Evolutionary conservation across 495 filamentous ascomycete species (phyloP), one percentile per base, ranked within the genome.

Genomic region (Baudoinia panamericana): DNA sequence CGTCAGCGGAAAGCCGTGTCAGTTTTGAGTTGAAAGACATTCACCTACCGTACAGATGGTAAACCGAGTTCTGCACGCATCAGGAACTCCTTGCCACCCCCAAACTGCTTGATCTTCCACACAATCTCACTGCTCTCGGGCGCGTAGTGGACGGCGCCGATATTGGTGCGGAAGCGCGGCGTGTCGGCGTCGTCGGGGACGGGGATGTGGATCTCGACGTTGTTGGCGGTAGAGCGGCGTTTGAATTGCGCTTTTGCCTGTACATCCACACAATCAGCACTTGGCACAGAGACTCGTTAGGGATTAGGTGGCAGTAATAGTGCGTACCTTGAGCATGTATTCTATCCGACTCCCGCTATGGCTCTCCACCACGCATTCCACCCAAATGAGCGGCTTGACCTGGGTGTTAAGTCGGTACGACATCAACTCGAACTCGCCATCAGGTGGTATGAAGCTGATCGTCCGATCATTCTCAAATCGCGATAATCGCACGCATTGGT

Each of bases 31-130:
- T 9, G 13, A n/a, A n/a, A n/a, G n/a, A n/a, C n/a, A n/a, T n/a
- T n/a, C n/a, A 35, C 41, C 18, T 24, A 43, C 50, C 90, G 82
- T 24, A 99, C 92, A 27, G 82, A 90, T 0, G 92, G 90, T 12
- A 96, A 65, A 10, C 87, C 87, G 12, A 99, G 71, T 62, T 99
- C 92, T n/a, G 92, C 92, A 31, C 90, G 80, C 92, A 99, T 99
- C 50, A 99, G 73, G 60, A 99, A 99, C 56, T 99, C 92, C 63
- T 99, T 99, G 47, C 79, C 78, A 36, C 92, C 92, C 5, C 90
- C 92, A 57, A 99, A 99, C 54, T 99, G 92, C 71, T 99, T 99
- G 66, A 99, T 99, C 70, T 96, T 96, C 92, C 92, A 99, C 46
- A 99, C 77, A 46, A 99, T 99, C 23, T 92, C 87, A 29, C 84